A percentile compares a stretch with the other conserved stretches of the same genome.
Conservation (phyloP, 2,329 filamentous ascomycete genomes). For the Penicillium sp. region DNA sequence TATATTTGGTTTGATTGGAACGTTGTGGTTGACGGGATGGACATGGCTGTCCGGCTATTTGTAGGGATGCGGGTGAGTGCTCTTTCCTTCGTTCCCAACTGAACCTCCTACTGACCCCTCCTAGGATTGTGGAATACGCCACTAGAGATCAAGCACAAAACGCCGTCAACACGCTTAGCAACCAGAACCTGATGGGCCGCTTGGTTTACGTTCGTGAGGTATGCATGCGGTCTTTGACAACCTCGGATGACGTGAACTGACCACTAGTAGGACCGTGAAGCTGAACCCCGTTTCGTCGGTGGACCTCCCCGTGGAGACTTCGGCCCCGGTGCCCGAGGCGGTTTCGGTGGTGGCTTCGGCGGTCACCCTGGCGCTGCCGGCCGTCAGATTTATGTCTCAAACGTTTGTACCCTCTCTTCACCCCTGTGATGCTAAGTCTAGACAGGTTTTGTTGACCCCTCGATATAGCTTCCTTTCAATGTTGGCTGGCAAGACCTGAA, state of each 20-base stretch:
- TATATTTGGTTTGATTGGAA: slow-evolving; percentile 69
- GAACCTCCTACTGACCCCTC: not conserved
- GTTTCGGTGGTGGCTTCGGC: slow-evolving; percentile 42
- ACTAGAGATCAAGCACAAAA: slow-evolving; percentile 98
- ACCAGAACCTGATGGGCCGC: slow-evolving; percentile 97
- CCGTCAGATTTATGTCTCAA: slow-evolving; percentile 95
- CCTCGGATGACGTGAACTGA: not conserved
- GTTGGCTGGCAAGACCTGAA: slow-evolving; percentile 99
- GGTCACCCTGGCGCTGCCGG: slow-evolving; percentile 56
- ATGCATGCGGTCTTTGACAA: slow-evolving; percentile 24
- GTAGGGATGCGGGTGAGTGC: slow-evolving; percentile 99
- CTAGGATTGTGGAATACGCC: slow-evolving; percentile 99
- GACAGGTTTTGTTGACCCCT: slow-evolving; percentile 22
- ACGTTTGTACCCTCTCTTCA: slow-evolving; percentile 70
- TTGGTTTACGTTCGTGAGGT: slow-evolving; percentile 99
- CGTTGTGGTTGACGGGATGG: slow-evolving; percentile 98
- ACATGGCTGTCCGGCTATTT: slow-evolving; percentile 80
- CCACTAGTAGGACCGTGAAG: slow-evolving; percentile 80
- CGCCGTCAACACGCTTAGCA: slow-evolving; percentile 96
- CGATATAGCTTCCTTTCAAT: slow-evolving; percentile 82
- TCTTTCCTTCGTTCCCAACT: not conserved
- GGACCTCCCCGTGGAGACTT: slow-evolving; percentile 68
- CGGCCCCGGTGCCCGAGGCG: slow-evolving; percentile 43
- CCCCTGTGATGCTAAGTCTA: slow-evolving; percentile 15
- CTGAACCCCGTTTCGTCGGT: slow-evolving; percentile 92